Evolutionary conservation across 2,329 filamentous ascomycete species (phyloP).

Genomic region (Alternaria novae-zelandiae): DNA sequence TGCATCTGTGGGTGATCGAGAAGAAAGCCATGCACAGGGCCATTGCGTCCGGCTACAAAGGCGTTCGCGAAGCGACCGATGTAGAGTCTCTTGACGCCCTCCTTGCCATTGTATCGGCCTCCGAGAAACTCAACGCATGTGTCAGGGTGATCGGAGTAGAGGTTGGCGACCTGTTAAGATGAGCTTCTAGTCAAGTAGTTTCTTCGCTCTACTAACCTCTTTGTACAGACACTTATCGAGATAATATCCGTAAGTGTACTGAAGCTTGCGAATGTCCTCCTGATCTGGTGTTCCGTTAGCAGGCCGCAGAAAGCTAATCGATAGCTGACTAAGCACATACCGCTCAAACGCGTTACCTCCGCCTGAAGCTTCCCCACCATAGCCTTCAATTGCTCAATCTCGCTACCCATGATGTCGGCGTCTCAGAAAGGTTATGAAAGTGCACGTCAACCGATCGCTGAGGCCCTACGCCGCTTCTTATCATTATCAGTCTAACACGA

Average conservation of each 20-base stretch:
- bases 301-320: not conserved
- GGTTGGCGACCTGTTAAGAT: constrained; percentile 39
- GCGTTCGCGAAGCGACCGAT: constrained; percentile 58
- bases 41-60: constrained; percentile 63
- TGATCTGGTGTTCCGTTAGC: constrained; percentile 51
- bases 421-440: not conserved
- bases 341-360: constrained; percentile 37
- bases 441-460: not conserved
- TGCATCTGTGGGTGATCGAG: constrained; percentile 66
- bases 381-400: constrained; percentile 38
- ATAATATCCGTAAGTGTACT: constrained; percentile 66
- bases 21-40: constrained; percentile 62
- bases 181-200: not conserved
- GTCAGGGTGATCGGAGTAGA: constrained; percentile 61
- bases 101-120: constrained; percentile 60
- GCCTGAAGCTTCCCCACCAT: constrained; percentile 36
- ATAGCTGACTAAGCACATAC: constrained; percentile 17
- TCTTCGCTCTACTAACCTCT: constrained; percentile 47
- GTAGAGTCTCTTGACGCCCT: constrained; percentile 60
- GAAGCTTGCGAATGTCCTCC: constrained; percentile 61
- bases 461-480: constrained; percentile 19
- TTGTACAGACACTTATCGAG: constrained; percentile 66
- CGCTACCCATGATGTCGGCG: constrained; percentile 28
- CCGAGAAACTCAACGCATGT: constrained; percentile 64
- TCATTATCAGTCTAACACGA: not conserved